Percentiles rank a stretch among this genome's conserved stretches.
These are phyloP conservation scores for Blastomyces parvus DNA, from an alignment of 2,329 filamentous ascomycete genomes.

Conservation along the genomic window DNA sequence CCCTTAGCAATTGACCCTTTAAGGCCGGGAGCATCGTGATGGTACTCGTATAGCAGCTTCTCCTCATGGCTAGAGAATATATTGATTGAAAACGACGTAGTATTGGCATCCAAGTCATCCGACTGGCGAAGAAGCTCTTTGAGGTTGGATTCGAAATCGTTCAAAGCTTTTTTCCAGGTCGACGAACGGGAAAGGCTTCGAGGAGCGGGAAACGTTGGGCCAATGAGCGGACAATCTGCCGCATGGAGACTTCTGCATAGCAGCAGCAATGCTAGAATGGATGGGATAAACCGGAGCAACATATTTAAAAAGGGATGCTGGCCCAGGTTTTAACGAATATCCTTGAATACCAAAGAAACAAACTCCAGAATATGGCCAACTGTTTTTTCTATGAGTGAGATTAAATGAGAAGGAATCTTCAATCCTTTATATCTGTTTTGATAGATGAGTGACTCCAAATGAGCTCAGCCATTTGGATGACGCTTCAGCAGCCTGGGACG, in stretches of 20 bases:
- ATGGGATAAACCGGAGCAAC: not conserved
- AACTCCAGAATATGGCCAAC: not conserved
- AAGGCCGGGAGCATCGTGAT: constrained; percentile 8
- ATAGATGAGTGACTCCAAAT: not conserved
- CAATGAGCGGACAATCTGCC: constrained; percentile 1
- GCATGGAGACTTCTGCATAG: not conserved
- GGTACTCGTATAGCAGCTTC: constrained; percentile 12
- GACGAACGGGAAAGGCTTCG: not conserved
- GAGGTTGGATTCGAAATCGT: constrained; percentile 2
- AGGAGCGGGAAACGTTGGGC: constrained; percentile 4
- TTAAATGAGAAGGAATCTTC: not conserved
- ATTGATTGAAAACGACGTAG: constrained; percentile 17
- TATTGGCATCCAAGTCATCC: not conserved
- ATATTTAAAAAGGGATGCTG: not conserved
- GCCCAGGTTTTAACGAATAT: not conserved
- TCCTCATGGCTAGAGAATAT: constrained; percentile 13
- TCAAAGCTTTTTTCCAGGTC: constrained; percentile 3
- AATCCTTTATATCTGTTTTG: not conserved
- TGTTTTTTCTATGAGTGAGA: not conserved
- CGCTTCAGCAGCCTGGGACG: not conserved
- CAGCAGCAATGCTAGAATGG: not conserved
- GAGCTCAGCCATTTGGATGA: not conserved
- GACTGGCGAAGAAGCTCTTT: not conserved
- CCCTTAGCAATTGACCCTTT: constrained; percentile 17
- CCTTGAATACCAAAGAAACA: not conserved